phyloP scores from a whole-genome alignment of 306 rosid genomes.

The Medicago arabica region DNA sequence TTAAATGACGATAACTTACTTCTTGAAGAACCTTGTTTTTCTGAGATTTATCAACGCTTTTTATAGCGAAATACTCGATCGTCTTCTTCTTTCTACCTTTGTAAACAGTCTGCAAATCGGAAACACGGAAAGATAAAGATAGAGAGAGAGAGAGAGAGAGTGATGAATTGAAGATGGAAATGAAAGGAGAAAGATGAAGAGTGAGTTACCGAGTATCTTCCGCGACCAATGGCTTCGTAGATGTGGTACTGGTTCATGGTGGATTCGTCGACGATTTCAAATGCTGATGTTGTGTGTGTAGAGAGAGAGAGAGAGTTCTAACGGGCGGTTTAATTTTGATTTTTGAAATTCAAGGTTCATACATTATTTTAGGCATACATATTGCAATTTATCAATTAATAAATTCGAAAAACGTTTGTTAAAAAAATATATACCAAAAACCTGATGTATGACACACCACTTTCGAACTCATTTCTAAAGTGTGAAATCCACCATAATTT shows the following conservation, averaged over 20 bases:
- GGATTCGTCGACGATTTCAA: conserved; percentile 37
- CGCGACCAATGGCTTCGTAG: conserved; percentile 97
- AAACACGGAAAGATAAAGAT: not conserved
- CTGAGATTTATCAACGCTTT: conserved; percentile 92
- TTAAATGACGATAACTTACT: conserved; percentile 51
- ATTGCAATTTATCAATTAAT: no score
- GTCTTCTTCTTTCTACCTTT: conserved; percentile 99
- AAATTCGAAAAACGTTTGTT: no score
- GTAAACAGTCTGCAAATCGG: conserved; percentile 73
- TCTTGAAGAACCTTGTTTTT: conserved; percentile 92
- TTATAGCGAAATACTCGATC: conserved; percentile 90
- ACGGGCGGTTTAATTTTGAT: conserved; percentile 27
- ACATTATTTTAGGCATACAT: no score
- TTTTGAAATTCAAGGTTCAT: no score
- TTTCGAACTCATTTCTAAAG: no score
- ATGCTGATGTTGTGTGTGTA: not conserved
- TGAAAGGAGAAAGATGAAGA: not conserved
- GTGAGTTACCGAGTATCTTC: conserved; percentile 75
- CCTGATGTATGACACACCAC: no score
- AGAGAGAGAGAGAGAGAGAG: no score
- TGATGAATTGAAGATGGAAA: not conserved
- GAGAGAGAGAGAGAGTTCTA: not conserved
- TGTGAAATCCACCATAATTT: no score
- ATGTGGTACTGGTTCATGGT: conserved; percentile 88
- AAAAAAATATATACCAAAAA: no score